A percentile compares a stretch with the other conserved stretches of the same genome.
phyloP scores from a whole-genome alignment of 805 yeast species.

The Schizosaccharomyces cryophilus region DNA sequence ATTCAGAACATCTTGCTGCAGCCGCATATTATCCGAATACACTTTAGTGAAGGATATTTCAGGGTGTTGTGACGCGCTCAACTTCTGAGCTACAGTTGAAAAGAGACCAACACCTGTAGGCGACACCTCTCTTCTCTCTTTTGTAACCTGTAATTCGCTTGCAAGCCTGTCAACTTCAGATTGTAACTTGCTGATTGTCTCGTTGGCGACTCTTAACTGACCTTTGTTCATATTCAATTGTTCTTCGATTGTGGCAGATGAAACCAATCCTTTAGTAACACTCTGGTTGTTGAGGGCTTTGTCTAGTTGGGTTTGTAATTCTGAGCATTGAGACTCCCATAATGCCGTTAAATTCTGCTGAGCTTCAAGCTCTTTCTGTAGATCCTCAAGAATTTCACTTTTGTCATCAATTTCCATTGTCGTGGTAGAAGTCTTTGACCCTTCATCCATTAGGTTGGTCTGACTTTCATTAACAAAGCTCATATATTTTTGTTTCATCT shows the following conservation, averaged over 20 bases:
- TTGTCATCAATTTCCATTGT: too few species aligned
- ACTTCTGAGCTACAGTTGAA: not conserved
- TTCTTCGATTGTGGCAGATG: not conserved
- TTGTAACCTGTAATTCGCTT: not conserved
- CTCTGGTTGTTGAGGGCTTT: not conserved
- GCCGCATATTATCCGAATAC: not conserved
- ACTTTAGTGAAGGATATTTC: not conserved
- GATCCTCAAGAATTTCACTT: not conserved
- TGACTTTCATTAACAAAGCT: too few species aligned
- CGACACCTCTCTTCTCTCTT: not conserved
- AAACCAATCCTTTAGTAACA: too few species aligned
- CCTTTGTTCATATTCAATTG: not conserved
- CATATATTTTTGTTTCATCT: too few species aligned
- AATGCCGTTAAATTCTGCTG: not conserved
- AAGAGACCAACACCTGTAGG: not conserved
- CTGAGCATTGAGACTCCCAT: not conserved
- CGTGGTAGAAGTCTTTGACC: too few species aligned
- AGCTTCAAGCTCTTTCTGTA: not conserved
- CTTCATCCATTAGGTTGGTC: too few species aligned
- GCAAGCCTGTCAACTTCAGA: not conserved
- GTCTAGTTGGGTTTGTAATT: not conserved
- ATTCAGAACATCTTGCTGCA: not conserved
- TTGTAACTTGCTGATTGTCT: not conserved
- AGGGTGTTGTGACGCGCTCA: not conserved
- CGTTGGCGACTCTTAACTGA: not conserved